These are phyloP conservation scores for Insectozyma bohioensis DNA, from an alignment of 1,139 yeast genomes.

Conservation along the genomic window DNA sequence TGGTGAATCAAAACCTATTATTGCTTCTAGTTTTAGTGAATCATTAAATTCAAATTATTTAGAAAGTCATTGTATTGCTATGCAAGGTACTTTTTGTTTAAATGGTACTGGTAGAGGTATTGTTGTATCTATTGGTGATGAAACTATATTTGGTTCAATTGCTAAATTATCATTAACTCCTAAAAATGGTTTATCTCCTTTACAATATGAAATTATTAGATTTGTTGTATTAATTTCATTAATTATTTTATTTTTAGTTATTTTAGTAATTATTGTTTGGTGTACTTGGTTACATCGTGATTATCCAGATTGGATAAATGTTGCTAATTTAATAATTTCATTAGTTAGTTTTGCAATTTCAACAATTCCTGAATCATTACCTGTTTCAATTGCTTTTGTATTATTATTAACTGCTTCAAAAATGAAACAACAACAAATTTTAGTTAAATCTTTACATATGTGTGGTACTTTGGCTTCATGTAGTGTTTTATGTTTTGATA, in stretches of 20 bases:
- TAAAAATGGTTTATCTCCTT: constrained; percentile 30
- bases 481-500: constrained; percentile 35
- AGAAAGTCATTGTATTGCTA: constrained; percentile 41
- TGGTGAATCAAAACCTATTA: constrained; percentile 34
- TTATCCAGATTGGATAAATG: constrained; percentile 34
- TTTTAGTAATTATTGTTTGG: constrained; percentile 39
- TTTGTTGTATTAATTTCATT: constrained; percentile 24
- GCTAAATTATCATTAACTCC: constrained; percentile 32
- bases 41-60: constrained; percentile 36
- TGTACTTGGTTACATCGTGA: constrained; percentile 38
- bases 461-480: constrained; percentile 35
- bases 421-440: constrained; percentile 28
- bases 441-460: constrained; percentile 30
- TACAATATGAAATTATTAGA: constrained; percentile 31
- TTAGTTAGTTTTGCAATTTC: constrained; percentile 35
- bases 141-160: constrained; percentile 33
- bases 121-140: constrained; percentile 33
- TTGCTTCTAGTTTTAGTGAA: constrained; percentile 20
- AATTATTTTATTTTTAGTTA: constrained; percentile 24
- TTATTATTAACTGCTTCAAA: constrained; percentile 30
- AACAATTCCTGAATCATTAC: constrained; percentile 38
- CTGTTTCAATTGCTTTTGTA: constrained; percentile 36
- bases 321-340: constrained; percentile 32
- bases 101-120: constrained; percentile 32
- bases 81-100: constrained; percentile 47